Base-by-base conservation (phyloP, 1,284 basidiomycete species). In the Ganoderma leucocontextum region DNA sequence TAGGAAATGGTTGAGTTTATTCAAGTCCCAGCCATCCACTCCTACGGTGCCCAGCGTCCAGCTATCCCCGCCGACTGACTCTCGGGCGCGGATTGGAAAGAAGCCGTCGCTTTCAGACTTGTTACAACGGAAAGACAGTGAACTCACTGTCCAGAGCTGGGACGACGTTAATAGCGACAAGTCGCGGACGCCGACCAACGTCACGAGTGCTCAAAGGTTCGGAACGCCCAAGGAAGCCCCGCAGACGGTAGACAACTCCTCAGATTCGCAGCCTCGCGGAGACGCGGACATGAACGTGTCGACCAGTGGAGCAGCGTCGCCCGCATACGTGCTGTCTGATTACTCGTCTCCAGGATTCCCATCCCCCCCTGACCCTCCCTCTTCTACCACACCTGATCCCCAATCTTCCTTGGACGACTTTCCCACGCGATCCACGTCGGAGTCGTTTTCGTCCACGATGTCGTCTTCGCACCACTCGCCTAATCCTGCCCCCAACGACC, bases 381-480 rank as follows among this genome's bases (percentile, higher is more conserved):
- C 87, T 25, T 86, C 91, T 17, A 83, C 88, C 17, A 93, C 92
- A 9, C 92, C 92, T 17, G 92, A 93, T 78, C 91, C 90, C 17
- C 85, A 86, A 22, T 89, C 89, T 25, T 89, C 88, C 12, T 74
- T 88, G 55, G 90, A 90, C 68, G 89, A 89, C 71, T 90, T 86
- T 76, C 86, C 87, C 53, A 79, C 76, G 57, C 79, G 76, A 12
- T 84, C 84, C n/a, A 85, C 83, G 13, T 83, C 84, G 15, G 83
- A 80, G 64, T 85, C 85, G 6, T 81, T 83, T 61, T 82, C 82
- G 38, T 83, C 83, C 60, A 71, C 73, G 12, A 80, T 83, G 63
- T 85, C 84, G 33, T 87, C 85, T 49, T 84, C 80, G 49, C 82
- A 81, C 60, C 82, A 81, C 66, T 83, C 83, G 2, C 79, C 78